These are phyloP conservation scores for Peniophora sp. DNA, from an alignment of 1,284 basidiomycete genomes.

Conservation along the genomic window DNA sequence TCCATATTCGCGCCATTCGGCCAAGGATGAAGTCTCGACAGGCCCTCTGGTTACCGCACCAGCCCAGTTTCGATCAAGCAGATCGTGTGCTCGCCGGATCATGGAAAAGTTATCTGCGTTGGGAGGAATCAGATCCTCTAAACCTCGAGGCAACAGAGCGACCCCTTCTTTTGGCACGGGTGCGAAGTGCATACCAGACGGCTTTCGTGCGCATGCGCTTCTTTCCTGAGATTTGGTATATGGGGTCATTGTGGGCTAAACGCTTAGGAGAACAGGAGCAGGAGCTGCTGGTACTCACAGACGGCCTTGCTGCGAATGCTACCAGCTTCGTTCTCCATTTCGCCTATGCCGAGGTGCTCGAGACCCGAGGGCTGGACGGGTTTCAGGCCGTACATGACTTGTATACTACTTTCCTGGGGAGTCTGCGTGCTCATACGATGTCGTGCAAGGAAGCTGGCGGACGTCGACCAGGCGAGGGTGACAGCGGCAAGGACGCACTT, in stretches of 20 bases:
- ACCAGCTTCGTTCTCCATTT: slow-evolving; percentile 87
- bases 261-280: slow-evolving; percentile 78
- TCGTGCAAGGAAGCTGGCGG: no score
- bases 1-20: slow-evolving; percentile 59
- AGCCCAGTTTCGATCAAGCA: slow-evolving; percentile 64
- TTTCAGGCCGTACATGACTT: slow-evolving; percentile 58
- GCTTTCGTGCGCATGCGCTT: slow-evolving; percentile 88
- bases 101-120: slow-evolving; percentile 92
- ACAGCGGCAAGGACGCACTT: no score
- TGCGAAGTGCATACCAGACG: slow-evolving; percentile 83
- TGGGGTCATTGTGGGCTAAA: slow-evolving; percentile 79
- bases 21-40: slow-evolving; percentile 39
- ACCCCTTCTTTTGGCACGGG: slow-evolving; percentile 55
- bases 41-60: slow-evolving; percentile 64
- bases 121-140: slow-evolving; percentile 93
- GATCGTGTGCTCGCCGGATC: slow-evolving; percentile 73
- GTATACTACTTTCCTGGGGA: slow-evolving; percentile 67
- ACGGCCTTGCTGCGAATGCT: slow-evolving; percentile 84
- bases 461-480: no score
- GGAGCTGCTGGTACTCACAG: slow-evolving; percentile 72
- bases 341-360: slow-evolving; percentile 81
- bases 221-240: slow-evolving; percentile 95
- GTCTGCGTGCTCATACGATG: slow-evolving; percentile 67
- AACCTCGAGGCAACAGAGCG: slow-evolving; percentile 86
- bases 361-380: slow-evolving; percentile 59